A percentile compares a stretch with the other conserved stretches of the same genome.
Evolutionary conservation across 1,284 basidiomycete genomes (phyloP).

Genomic region (Ganoderma lingzhi): DNA sequence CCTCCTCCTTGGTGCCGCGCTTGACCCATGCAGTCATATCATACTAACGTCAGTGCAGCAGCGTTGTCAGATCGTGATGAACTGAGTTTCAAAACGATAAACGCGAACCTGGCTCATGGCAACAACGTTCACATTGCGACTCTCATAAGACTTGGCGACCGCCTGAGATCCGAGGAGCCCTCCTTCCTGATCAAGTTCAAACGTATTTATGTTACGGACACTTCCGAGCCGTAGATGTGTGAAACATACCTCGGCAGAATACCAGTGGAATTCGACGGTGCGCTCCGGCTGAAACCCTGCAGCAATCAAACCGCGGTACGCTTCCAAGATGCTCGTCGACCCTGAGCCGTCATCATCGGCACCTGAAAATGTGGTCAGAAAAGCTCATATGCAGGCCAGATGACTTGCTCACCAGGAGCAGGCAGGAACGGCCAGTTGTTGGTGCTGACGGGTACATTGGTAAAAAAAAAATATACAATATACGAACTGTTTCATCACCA

Average conservation of each 20-base stretch:
- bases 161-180: conserved; percentile 97
- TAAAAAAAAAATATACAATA: conserved; percentile 14
- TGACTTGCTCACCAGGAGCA: conserved; percentile 73
- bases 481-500: conserved; percentile 13
- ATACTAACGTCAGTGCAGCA: conserved; percentile 57
- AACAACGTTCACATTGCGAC: conserved; percentile 69
- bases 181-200: conserved; percentile 67
- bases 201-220: conserved; percentile 16
- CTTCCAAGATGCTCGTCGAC: conserved; percentile 91
- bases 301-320: conserved; percentile 85
- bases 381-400: conserved; percentile 9
- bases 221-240: conserved; percentile 19
- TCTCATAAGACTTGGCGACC: conserved; percentile 83
- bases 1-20: conserved; percentile 84
- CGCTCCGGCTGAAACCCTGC: conserved; percentile 80
- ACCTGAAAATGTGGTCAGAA: conserved; percentile 41
- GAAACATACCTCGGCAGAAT: conserved; percentile 80
- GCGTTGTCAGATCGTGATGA: conserved; percentile 28
- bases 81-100: conserved; percentile 30
- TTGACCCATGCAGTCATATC: conserved; percentile 99
- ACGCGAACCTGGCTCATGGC: conserved; percentile 86
- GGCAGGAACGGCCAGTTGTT: conserved; percentile 90
- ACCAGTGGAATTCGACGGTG: conserved; percentile 96
- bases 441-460: conserved; percentile 54
- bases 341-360: conserved; percentile 94